Evolutionary conservation across 2,329 filamentous ascomycete genomes (phyloP), one percentile per base, ranked within the genome.

Genomic region (Botrytis aclada): DNA sequence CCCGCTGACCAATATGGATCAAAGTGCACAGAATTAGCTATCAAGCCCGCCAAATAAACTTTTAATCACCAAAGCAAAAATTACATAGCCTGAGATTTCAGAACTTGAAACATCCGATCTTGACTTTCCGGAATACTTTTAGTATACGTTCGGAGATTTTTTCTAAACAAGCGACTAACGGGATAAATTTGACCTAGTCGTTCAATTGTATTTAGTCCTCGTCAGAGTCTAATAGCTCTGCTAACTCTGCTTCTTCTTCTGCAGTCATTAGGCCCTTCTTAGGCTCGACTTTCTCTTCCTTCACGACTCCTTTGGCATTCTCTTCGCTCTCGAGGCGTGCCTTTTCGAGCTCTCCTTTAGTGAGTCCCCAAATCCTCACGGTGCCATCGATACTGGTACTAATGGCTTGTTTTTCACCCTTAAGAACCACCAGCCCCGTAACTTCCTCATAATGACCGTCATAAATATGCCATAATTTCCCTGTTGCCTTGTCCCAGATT

Each of bases 381-480:
- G 96, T 98, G 3, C 90, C 92, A 83, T 99, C 96, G 77, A 98
- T 97, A 76, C 93, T 90, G 71, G 96, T 92, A 81, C 94, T 98
- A 75, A 93, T 89, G 18, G 97, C 84, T 32, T 82, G 82, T 74
- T 85, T 84, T 32, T 83, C 84, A 8, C 83, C 83, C 39, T 82
- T 81, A 41, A 94, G 81, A 67, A 97, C 80, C 2, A 92, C 85
- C 61, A 98, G 83, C 51, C 91, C 93, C 1, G 94, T 98, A 22
- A 99, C 91, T 82, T 98, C 96, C 80, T 99, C 94, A 80, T 89
- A 98, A 83, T 99, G 96, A 0, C 96, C 96, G 54, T 89, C 87
- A 74, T 95, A 90, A 12, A 88, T 87, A 81, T 92, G 92, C 79
- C 92, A 88, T 45, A 97, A 84, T 80, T 91, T 89, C 7, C 93